Conservation (phyloP, 83 land plant species). For the Diphasiastrum complanatum region DNA sequence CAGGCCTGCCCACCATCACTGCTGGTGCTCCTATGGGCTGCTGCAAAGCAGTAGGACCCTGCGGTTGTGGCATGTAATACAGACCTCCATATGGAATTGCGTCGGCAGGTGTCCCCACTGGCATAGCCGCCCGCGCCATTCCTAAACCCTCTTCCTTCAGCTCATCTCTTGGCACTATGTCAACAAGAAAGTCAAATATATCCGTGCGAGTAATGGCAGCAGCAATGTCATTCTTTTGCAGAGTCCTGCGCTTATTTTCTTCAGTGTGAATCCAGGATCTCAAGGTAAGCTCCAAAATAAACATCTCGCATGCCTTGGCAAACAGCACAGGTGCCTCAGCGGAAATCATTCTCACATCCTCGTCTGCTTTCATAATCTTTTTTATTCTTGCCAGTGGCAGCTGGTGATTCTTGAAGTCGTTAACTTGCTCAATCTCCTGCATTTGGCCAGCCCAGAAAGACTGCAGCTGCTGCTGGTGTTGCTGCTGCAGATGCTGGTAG, state of each 20-base stretch:
- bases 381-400: slow-evolving; percentile 20
- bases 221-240: slow-evolving; percentile 24
- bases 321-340: slow-evolving; percentile 17
- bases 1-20: slow-evolving; percentile 11
- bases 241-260: slow-evolving; percentile 21
- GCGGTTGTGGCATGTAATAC: slow-evolving; percentile 24
- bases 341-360: slow-evolving; percentile 15
- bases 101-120: slow-evolving; percentile 16
- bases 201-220: slow-evolving; percentile 21
- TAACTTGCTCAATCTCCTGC: slow-evolving; percentile 27
- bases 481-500: slow-evolving; percentile 21
- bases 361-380: slow-evolving; percentile 23
- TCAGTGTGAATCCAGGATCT: slow-evolving; percentile 26
- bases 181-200: too few relatives aligned
- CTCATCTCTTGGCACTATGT: slow-evolving; percentile 24
- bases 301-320: slow-evolving; percentile 27
- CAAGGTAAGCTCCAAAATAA: slow-evolving; percentile 20
- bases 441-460: slow-evolving; percentile 18
- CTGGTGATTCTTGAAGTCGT: slow-evolving; percentile 25
- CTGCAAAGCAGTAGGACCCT: neutral
- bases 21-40: neutral
- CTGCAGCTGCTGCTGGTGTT: slow-evolving; percentile 24
- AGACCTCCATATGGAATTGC: slow-evolving; percentile 19
- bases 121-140: slow-evolving; percentile 14
- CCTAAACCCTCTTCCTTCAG: slow-evolving; percentile 18